Evolutionary conservation across 163 green algal genomes (phyloP), one percentile per base, ranked within the genome.

Genomic region (Trebouxiophyceae sp.): DNA sequence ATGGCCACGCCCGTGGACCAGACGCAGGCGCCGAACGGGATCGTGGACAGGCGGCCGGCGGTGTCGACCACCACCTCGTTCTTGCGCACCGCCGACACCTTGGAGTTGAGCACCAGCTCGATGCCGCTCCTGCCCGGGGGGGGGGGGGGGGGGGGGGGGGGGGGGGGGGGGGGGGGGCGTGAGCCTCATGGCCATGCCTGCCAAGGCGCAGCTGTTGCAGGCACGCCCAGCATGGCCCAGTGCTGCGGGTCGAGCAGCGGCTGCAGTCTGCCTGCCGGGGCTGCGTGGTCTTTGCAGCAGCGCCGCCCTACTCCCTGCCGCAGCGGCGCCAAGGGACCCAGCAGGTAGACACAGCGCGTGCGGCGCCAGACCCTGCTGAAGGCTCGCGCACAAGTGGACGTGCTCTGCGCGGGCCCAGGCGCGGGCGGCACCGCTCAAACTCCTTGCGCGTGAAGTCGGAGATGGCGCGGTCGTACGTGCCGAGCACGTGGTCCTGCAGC

Each of bases 401-500:
- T 12, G 44, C 44, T n/a, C 44, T 54, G 44, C 12, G 44, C 44
- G 19, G 44, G 19, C 19, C 19, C 12, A n/a, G n/a, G n/a, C n/a
- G n/a, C n/a, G n/a, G n/a, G n/a, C n/a, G n/a, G n/a, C 34, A 69
- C 80, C 85, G 77, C 59, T 81, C 81, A 66, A 96, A 95, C 61
- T 85, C 71, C 22, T 87, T 66, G 26, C 70, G 64, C 1, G 91
- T 93, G 82, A 89, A 97, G 39, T 87, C 66, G 4, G 76, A 84
- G 62, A 97, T 95, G 26, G 71, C 68, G 23, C 87, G 76, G 76
- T 75, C 89, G 68, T 96, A 97, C 22, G 90, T 95, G 47, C 77
- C 88, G 57, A 98, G 83, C 62, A 98, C 87, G 69, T 97, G 86
- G 69, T 96, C 88, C 74, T 86, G 87, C 6, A 95, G 77, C 75